Base-by-base conservation (phyloP, 2,329 filamentous ascomycete genomes). In the Clonostachys rosea region DNA sequence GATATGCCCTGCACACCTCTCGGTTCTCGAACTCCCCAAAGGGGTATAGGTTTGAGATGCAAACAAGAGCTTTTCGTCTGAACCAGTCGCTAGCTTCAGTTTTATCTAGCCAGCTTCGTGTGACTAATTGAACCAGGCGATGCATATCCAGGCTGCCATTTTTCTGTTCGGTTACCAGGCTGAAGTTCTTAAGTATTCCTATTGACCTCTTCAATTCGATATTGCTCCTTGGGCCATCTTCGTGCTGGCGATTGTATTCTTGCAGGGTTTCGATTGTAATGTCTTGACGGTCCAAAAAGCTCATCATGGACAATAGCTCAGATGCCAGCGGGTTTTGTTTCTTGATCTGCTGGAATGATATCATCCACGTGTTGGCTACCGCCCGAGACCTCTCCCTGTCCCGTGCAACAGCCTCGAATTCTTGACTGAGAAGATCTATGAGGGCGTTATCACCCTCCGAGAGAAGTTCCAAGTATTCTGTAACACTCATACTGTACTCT, bases 271-370 rank as follows among this genome's bases (percentile, higher is more conserved):
- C 42, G 17, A 42, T 30, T 3, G 59, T 60, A 39, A 66, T 64
- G 10, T 49, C 56, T 42, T 63, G 56, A 8, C 56, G 52, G 51
- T 64, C 56, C 16, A 65, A 53, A 11, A 60, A 46, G 43, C 58
- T 57, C 50, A 65, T 63, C 8, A 65, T 46, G 1, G 60, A 64
- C 36, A 66, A 54, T 9, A 65, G 45, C 10, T 59, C 49, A 20
- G 50, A 50, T 5, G 61, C 59, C 2, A 61, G 52, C 13, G 36
- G 2, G 39, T 59, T 43, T 14, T 61, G 58, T 8, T 37, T 34
- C 5, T 60, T 20, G 13, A 68, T 63, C 10, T 67, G 59, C 4
- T 63, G 50, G 1, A 69, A 67, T 1, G 61, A 67, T 2, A 68
- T 44, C 3, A 64, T 56, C 63, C 62, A 69, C 0, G 64, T 66